Conservation (phyloP, 140 eudicot species). For the Anethum foeniculum region DNA sequence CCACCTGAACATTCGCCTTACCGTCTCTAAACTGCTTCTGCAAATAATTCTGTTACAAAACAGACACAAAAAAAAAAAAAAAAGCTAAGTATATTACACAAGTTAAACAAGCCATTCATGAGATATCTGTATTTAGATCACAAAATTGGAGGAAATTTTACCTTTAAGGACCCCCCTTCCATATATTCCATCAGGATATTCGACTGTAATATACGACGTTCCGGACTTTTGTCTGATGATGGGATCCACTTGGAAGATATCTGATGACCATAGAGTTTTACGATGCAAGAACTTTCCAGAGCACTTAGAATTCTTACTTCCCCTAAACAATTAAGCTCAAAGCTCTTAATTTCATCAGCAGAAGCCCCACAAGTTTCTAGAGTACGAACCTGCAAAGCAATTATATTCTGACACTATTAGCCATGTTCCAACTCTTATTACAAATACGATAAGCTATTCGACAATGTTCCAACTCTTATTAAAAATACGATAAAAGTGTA, state of each 20-base stretch:
- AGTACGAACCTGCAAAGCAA: constrained; percentile 57
- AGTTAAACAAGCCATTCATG: background rate
- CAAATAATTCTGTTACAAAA: constrained; percentile 47
- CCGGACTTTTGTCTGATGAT: constrained; percentile 43
- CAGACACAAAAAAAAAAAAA: background rate
- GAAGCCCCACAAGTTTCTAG: constrained; percentile 52
- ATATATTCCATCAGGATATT: constrained; percentile 81
- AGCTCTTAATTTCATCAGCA: constrained; percentile 51
- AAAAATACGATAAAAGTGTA: background rate
- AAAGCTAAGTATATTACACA: background rate
- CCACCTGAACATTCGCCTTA: constrained; percentile 50
- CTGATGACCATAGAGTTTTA: constrained; percentile 75
- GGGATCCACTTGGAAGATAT: constrained; percentile 64
- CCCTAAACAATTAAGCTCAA: constrained; percentile 72
- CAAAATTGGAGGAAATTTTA: constrained; percentile 9
- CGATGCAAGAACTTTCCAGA: constrained; percentile 74
- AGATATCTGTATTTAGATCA: background rate
- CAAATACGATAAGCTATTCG: background rate
- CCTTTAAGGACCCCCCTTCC: constrained; percentile 87
- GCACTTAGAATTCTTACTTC: constrained; percentile 71
- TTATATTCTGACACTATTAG: background rate
- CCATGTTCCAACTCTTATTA: background rate
- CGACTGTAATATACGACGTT: constrained; percentile 57
- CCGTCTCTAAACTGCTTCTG: constrained; percentile 56
- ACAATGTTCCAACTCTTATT: background rate